Evolutionary conservation across 2,329 filamentous ascomycete genomes (phyloP).

Genomic region (Coniochaeta hoffmannii): DNA sequence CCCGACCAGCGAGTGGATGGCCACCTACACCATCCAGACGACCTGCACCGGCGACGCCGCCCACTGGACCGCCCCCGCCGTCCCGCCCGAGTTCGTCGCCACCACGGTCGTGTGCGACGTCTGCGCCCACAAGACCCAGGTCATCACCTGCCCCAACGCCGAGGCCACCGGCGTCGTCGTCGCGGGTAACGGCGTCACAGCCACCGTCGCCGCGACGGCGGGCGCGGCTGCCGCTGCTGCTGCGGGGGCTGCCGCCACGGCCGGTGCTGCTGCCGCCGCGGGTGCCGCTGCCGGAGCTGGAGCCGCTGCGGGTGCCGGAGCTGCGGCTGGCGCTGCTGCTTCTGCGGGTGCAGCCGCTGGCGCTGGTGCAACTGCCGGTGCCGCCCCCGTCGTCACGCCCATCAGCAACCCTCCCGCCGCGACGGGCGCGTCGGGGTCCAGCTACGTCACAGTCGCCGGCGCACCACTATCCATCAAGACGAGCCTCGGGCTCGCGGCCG

Average conservation of each 20-base stretch:
- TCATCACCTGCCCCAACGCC: slow-evolving; percentile 29
- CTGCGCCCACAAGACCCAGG: slow-evolving; percentile 22
- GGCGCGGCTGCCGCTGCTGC: neutral
- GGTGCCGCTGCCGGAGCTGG: neutral
- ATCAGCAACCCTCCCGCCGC: neutral
- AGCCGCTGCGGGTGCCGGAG: neutral
- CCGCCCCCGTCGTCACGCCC: neutral
- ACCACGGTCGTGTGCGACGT: slow-evolving; percentile 26
- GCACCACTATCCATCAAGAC: slow-evolving; percentile 18
- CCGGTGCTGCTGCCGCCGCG: neutral
- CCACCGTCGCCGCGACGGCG: neutral
- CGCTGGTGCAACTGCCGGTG: neutral
- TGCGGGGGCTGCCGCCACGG: neutral
- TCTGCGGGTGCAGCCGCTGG: slow-evolving; percentile 4
- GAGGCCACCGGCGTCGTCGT: slow-evolving; percentile 22
- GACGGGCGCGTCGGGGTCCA: neutral
- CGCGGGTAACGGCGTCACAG: slow-evolving; percentile 28
- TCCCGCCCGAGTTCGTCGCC: slow-evolving; percentile 30
- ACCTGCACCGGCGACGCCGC: slow-evolving; percentile 22
- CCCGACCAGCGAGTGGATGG: slow-evolving; percentile 27
- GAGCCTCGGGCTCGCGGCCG: slow-evolving; percentile 17
- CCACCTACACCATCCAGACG: slow-evolving; percentile 33
- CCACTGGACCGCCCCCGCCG: slow-evolving; percentile 18
- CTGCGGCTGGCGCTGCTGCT: slow-evolving; percentile 11
- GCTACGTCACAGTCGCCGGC: slow-evolving; percentile 17